Base-by-base conservation (phyloP, 345 rosid genomes). In the Brassica incana region DNA sequence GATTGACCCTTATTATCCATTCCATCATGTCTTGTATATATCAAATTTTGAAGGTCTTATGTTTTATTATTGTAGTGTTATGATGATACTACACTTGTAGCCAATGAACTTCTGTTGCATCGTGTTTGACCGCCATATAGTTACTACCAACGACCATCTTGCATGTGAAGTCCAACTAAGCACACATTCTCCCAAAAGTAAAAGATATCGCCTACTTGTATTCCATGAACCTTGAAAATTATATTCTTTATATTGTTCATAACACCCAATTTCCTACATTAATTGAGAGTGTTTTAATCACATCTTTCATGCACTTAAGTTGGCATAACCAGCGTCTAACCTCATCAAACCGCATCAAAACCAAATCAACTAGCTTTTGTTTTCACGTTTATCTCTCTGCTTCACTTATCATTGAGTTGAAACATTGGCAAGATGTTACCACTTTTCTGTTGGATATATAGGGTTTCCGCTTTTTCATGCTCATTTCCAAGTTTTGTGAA, bases 21-120 rank as follows among this genome's bases (percentile, higher is more conserved):
- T 20, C 90, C 87, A 23, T 93, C 95, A 8, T 87, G 88, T 12
- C 95, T 91, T 52, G 86, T 84, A 58, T 89, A 90, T 45, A 90
- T 69, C 78, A 92, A 74, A 8, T 80, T 85, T 43, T 90, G 77
- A 30, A 43, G 64, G 6, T 86, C 90, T 4, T 86, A 80, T 1
- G 52, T 85, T 77, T 85, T 75, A 77, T 88, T 88, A 12, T 85
- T 89, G 58, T 87, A 90, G 11, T 73, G 85, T 25, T 89, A 89
- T 1, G 92, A 85, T 5, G 92, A 81, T 52, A 92, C 23, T 69
- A 89, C 85, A 78, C 92, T 87, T 5, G 83, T 79, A 2, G 88
- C 92, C 5, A 87, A 60, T 78, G 54, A 4, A 10, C 52, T 27
- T 66, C 75, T 43, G 77, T 84, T 36, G 30, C 40, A 16, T 78